A percentile compares a stretch with the other conserved stretches of the same genome.
Evolutionary conservation across 768 basidiomycete species (phyloP).

Genomic region (Suillus sp.): DNA sequence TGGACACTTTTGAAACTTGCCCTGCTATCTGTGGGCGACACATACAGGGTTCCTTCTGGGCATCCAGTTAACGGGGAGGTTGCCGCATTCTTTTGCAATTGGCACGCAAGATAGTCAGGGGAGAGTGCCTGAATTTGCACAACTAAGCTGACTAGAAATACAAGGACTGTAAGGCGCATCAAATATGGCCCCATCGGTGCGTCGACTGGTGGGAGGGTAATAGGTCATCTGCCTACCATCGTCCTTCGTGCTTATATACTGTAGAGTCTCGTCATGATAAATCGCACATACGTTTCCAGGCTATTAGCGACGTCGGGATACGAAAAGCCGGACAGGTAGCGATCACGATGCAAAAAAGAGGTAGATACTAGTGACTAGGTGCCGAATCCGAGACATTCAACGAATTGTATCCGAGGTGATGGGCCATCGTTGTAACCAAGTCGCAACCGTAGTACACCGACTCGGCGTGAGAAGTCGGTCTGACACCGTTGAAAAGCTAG

Average conservation of each 20-base stretch:
- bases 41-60: slow-evolving; percentile 59
- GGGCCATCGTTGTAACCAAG: background rate
- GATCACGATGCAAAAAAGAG: background rate
- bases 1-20: slow-evolving; percentile 55
- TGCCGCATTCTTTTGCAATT: slow-evolving; percentile 46
- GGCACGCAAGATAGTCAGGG: slow-evolving; percentile 49
- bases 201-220: background rate
- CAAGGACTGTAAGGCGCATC: background rate
- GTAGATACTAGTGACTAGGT: background rate
- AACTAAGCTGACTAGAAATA: slow-evolving; percentile 10
- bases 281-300: background rate
- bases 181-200: background rate
- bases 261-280: background rate
- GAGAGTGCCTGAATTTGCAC: slow-evolving; percentile 40
- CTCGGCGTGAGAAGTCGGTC: background rate
- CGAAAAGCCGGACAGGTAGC: background rate
- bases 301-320: background rate
- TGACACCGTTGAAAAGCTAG: background rate
- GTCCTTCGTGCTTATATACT: background rate
- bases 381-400: background rate
- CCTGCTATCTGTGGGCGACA: slow-evolving; percentile 48
- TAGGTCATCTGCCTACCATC: background rate
- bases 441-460: slow-evolving; percentile 1
- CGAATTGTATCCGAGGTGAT: background rate
- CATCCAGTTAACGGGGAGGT: slow-evolving; percentile 53